Evolutionary conservation across 2,329 filamentous ascomycete genomes (phyloP), one percentile per base, ranked within the genome.

Genomic region (Beauveria bassiana): DNA sequence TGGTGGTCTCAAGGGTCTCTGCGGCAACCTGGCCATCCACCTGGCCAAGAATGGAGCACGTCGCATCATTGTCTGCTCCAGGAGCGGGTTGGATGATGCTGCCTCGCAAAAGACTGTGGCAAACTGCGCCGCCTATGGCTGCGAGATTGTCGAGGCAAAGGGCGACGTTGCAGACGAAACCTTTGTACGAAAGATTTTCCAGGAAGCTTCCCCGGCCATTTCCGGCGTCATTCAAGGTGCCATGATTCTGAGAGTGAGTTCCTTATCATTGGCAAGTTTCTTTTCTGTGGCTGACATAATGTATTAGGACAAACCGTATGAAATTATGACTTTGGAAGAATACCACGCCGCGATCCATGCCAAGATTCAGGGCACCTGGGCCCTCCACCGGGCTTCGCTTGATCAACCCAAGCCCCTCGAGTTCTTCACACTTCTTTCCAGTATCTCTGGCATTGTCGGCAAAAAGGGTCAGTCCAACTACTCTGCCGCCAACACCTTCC

Each of bases 401-500:
- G 59, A 57, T 14, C 26, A 57, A 31, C 42, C 42, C 8, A 42
- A 49, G 14, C 26, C 40, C 0, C 67, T 73, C 1, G 70, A 72
- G 52, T 75, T 78, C 68, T 77, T 77, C 61, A 61, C 70, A 24
- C 62, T 71, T 18, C 64, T 68, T 57, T 69, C 67, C 6, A 77
- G 75, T 3, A 65, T 72, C 5, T 68, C 67, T 0, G 70, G 69
- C 24, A 63, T 72, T 5, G 61, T 73, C 10, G 75, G 72, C 14
- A 68, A 70, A 28, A 64, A 67, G 8, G 68, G 66, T 3, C 75
- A 77, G 63, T 67, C 70, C 61, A 76, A 74, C 63, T 79, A 79
- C 63, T 65, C 68, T 5, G 72, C 75, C 1, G 75, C 69, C n/a
- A 78, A 77, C 63, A 68, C 70, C n/a, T 79, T 72, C 65, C 65